Evolutionary conservation across 805 yeast genomes (phyloP).

Genomic region (Alloascoidea africana): DNA sequence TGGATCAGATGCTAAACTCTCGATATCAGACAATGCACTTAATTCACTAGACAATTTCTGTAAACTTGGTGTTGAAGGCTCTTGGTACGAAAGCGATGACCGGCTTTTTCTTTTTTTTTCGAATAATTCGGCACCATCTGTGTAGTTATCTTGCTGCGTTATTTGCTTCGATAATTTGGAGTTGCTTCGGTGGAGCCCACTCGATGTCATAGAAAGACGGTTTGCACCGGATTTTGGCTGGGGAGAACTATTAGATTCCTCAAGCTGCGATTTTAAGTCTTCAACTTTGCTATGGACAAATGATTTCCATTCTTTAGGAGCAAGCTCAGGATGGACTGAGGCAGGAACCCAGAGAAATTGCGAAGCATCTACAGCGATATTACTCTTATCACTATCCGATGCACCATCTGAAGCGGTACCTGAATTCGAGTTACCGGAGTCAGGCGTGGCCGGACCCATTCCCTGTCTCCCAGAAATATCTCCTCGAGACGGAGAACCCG

Average conservation of each 20-base stretch:
- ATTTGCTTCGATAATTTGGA: constrained; percentile 19
- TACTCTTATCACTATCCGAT: constrained; percentile 3
- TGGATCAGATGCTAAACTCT: constrained; percentile 35
- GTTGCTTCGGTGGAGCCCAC: constrained; percentile 7
- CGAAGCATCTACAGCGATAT: constrained; percentile 8
- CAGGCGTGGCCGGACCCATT: constrained; percentile 3
- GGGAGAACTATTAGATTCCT: constrained; percentile 6
- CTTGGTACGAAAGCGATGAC: not conserved
- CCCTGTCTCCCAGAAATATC: not conserved
- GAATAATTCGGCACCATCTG: constrained; percentile 18
- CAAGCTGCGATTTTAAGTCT: constrained; percentile 10
- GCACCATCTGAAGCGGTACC: constrained; percentile 1
- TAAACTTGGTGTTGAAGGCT: constrained; percentile 14
- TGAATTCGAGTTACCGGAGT: constrained; percentile 4
- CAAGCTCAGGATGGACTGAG: constrained; percentile 81
- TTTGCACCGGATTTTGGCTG: constrained; percentile 4
- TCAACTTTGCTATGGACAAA: constrained; percentile 23
- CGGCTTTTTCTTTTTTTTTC: constrained; percentile 8
- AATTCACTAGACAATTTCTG: constrained; percentile 63
- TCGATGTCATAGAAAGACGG: not conserved
- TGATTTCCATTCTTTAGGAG: constrained; percentile 60
- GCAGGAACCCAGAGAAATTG: constrained; percentile 91
- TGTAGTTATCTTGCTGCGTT: constrained; percentile 16
- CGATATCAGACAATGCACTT: constrained; percentile 56
- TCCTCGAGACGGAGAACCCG: constrained; percentile 3